A percentile compares a stretch with the other conserved stretches of the same genome.
phyloP scores from a whole-genome alignment of 331 rosid genomes.

The Dryas integrifolia region DNA sequence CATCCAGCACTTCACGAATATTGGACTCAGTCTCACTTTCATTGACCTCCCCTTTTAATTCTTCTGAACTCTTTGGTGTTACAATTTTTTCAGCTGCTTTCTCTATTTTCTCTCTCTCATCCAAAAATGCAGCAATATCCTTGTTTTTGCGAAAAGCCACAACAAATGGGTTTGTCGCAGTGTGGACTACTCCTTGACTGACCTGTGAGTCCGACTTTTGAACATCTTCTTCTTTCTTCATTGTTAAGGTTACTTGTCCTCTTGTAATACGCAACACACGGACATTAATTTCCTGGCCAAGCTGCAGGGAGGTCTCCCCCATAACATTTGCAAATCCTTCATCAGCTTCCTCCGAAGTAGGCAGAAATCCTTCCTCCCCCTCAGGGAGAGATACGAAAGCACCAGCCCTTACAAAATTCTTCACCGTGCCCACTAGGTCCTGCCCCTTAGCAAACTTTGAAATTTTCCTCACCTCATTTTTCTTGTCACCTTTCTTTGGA shows the following conservation, averaged over 20 bases:
- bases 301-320: conserved; percentile 71
- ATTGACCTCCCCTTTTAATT: conserved; percentile 38
- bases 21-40: conserved; percentile 37
- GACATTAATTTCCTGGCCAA: conserved; percentile 79
- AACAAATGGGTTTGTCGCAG: conserved; percentile 81
- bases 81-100: conserved; percentile 36
- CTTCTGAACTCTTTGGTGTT: conserved; percentile 36
- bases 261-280: conserved; percentile 75
- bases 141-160: conserved; percentile 87
- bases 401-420: conserved; percentile 74
- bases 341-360: conserved; percentile 64
- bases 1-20: conserved; percentile 39
- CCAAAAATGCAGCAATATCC: conserved; percentile 78
- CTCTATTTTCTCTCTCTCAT: conserved; percentile 62
- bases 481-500: conserved; percentile 53
- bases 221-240: conserved; percentile 83
- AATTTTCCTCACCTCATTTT: conserved; percentile 46
- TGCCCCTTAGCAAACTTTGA: conserved; percentile 72
- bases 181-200: conserved; percentile 52
- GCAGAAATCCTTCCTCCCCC: conserved; percentile 96
- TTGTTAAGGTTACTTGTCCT: conserved; percentile 87
- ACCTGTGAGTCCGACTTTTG: conserved; percentile 34
- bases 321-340: conserved; percentile 68
- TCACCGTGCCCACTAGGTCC: conserved; percentile 78
- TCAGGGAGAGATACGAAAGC: conserved; percentile 89